Base-by-base conservation (phyloP, 1,284 basidiomycete genomes). In the Schizophyllum amplum region DNA sequence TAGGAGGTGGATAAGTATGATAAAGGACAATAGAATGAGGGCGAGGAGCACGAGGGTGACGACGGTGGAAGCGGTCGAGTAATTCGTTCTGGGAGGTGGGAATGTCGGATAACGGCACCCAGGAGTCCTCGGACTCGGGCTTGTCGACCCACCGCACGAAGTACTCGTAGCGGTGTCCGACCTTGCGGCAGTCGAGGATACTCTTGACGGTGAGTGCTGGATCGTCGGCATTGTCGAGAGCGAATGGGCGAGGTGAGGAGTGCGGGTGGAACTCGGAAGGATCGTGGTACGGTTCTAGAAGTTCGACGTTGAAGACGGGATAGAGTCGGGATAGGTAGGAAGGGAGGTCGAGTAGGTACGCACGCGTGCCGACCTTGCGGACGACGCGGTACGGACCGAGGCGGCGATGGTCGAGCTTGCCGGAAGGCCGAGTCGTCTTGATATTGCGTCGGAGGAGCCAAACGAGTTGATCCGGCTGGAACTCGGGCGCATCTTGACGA, bases 271-370 rank as follows among this genome's bases (percentile, higher is more conserved):
- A 60, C 58, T 66, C 55, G 52, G 65, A 61, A 56, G 67, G 57
- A 26, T 60, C 51, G 47, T 64, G 9, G 63, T 68, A 62, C 42
- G 73, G 72, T 62, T 73, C 66, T 2, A 78, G 68, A n/a, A 71
- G 67, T 1, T 68, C 71, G 24, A 71, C 65, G 59, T 77, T 68
- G 65, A 78, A 78, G 9, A 78, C 72, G 6, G 70, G 69, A 56
- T 72, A 66, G 11, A 72, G 56, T 0, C 60, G 54, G 22, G 68
- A 69, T 7, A 71, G 61, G 55, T 68, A 67, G n/a, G 63, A 47
- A 25, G 71, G 69, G 21, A 72, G 67, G 47, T 67, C 61, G 11
- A 76, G 66, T 51, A 57, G 63, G 59, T 63, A 71, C 1, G 68
- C 53, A 17, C 60, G 57, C 5, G 63, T 50, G 47, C 63, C 64